Percentiles rank a stretch among this genome's conserved stretches.
These are phyloP conservation scores for Penicillium goetzii DNA, from an alignment of 495 filamentous ascomycete genomes.

Conservation along the genomic window DNA sequence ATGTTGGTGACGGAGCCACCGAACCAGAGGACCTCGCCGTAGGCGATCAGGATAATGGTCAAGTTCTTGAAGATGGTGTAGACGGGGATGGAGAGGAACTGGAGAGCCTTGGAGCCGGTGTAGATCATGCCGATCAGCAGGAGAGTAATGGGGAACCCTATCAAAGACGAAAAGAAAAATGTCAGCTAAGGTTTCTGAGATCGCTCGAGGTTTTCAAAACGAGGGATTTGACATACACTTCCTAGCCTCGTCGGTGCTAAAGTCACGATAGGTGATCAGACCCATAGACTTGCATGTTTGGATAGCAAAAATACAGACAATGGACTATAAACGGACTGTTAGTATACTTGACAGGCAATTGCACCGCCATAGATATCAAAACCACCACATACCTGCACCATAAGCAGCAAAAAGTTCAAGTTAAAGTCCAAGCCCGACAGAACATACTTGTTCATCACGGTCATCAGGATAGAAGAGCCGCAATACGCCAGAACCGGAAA, in stretches of 20 bases:
- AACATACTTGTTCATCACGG: slow-evolving; percentile 98
- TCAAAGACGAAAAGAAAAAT: slow-evolving; percentile 3
- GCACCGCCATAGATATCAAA: neutral
- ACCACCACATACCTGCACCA: slow-evolving; percentile 74
- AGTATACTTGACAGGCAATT: slow-evolving; percentile 7
- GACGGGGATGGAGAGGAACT: slow-evolving; percentile 95
- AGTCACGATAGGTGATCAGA: slow-evolving; percentile 88
- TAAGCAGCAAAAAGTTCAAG: slow-evolving; percentile 93
- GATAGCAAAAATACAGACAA: slow-evolving; percentile 91
- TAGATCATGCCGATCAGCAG: slow-evolving; percentile 99
- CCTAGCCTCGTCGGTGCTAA: slow-evolving; percentile 85
- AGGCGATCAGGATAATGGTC: slow-evolving; percentile 98
- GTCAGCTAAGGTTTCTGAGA: slow-evolving; percentile 3
- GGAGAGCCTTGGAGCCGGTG: slow-evolving; percentile 93
- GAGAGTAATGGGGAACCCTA: slow-evolving; percentile 97
- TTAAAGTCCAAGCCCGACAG: slow-evolving; percentile 90
- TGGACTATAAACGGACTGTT: slow-evolving; percentile 59
- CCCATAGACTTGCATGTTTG: slow-evolving; percentile 78
- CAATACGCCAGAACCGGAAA: slow-evolving; percentile 90
- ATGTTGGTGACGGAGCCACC: slow-evolving; percentile 88
- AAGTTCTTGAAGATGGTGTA: slow-evolving; percentile 99
- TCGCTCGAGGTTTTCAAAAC: slow-evolving; percentile 24
- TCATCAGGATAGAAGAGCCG: slow-evolving; percentile 95
- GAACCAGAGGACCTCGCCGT: slow-evolving; percentile 99
- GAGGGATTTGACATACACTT: slow-evolving; percentile 68